phyloP scores from a whole-genome alignment of 2,329 filamentous ascomycete species.

The Claviceps paspali region DNA sequence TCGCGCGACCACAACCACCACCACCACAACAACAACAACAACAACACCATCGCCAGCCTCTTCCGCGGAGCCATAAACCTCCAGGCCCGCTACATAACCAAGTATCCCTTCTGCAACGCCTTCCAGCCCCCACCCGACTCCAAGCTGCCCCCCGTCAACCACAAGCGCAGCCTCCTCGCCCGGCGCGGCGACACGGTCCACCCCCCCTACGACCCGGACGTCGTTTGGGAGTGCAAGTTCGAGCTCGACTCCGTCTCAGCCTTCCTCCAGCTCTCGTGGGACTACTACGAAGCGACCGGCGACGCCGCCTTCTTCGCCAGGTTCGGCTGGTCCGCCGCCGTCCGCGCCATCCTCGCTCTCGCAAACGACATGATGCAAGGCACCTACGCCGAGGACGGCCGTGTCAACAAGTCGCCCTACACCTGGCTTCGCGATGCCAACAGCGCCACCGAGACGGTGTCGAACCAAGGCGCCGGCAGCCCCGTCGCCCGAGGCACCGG shows the following conservation, averaged over 20 bases:
- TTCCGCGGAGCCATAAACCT: conserved; percentile 65
- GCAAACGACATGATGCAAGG: conserved; percentile 56
- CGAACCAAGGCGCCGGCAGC: conserved; percentile 61
- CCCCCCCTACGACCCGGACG: conserved; percentile 50
- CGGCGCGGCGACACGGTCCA: conserved; percentile 36
- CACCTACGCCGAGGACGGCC: conserved; percentile 51
- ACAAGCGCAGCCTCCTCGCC: conserved; percentile 9
- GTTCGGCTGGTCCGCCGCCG: conserved; percentile 55
- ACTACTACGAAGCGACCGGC: conserved; percentile 61
- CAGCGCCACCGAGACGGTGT: conserved; percentile 65
- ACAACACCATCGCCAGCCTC: conserved; percentile 40
- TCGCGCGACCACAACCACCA: background rate
- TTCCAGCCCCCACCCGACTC: conserved; percentile 80
- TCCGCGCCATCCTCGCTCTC: conserved; percentile 53
- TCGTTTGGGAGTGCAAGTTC: conserved; percentile 92
- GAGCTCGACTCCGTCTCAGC: conserved; percentile 83
- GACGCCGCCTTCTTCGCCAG: conserved; percentile 61
- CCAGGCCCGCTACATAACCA: conserved; percentile 54
- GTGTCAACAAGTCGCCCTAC: conserved; percentile 46
- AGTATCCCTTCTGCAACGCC: conserved; percentile 76
- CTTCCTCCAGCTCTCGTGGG: conserved; percentile 66
- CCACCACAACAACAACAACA: background rate
- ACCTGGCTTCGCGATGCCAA: conserved; percentile 62
- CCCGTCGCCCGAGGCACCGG: conserved; percentile 68
- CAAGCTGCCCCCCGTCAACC: conserved; percentile 8